These are phyloP conservation scores for Elsinoe ampelina DNA, from an alignment of 2,329 filamentous ascomycete genomes.

Conservation along the genomic window DNA sequence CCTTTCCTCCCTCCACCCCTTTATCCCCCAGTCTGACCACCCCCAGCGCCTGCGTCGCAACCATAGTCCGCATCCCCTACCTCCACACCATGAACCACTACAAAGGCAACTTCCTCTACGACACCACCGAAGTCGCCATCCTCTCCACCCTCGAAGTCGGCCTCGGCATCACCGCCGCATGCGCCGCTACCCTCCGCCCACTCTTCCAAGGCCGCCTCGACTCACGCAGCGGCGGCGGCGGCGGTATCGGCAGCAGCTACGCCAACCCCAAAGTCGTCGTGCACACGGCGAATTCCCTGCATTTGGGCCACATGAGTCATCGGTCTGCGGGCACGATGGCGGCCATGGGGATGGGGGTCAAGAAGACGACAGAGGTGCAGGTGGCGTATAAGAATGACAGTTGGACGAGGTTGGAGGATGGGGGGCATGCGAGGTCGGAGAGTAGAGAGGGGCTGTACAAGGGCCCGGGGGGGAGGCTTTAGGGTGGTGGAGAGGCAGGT, in stretches of 20 bases:
- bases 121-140: constrained; percentile 33
- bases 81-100: constrained; percentile 29
- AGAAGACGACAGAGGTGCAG: not conserved
- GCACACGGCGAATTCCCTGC: not conserved
- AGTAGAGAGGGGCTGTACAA: not conserved
- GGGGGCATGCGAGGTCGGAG: not conserved
- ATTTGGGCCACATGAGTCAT: not conserved
- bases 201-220: constrained; percentile 26
- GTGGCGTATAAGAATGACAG: constrained; percentile 10
- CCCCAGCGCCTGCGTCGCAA: constrained; percentile 42
- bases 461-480: not conserved
- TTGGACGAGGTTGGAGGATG: not conserved
- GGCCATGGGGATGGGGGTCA: not conserved
- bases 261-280: not conserved
- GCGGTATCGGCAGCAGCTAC: not conserved
- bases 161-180: constrained; percentile 33
- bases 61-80: constrained; percentile 39
- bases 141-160: constrained; percentile 28
- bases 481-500: not conserved
- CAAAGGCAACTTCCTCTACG: constrained; percentile 36
- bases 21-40: not conserved
- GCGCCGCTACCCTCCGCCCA: constrained; percentile 41
- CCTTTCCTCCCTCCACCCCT: constrained; percentile 29
- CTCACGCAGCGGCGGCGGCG: not conserved
- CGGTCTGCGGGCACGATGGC: not conserved